Base-by-base conservation (phyloP, 371 early-diverging fungal species). In the Mortierella sp. region DNA sequence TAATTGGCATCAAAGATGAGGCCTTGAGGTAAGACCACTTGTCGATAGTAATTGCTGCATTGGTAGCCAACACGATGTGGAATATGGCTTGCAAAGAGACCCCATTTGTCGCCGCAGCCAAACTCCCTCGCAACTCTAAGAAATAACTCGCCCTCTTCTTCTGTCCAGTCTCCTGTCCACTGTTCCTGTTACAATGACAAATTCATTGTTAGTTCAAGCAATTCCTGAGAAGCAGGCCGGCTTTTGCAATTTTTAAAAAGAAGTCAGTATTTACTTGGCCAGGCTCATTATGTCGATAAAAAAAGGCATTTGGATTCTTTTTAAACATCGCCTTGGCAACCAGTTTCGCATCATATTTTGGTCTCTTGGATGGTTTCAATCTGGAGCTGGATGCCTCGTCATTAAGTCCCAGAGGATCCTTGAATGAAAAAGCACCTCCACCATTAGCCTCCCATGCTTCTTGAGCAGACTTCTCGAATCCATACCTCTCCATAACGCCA, bases 361-460 rank as follows among this genome's bases (percentile, higher is more conserved):
- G 67, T 36, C 65, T 40, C 67, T 65, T 70, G 38, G 64, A 19
- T 9, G 67, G 50, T 48, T 64, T 74, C 21, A 67, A 66, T 52
- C 48, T 70, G 32, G 67, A 16, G 24, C 43, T 21, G 4, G 52
- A 50, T 1, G 47, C 28, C 3, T 45, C 15, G 1, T 57, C 43
- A 4, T 28, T 38, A 10, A 15, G 19, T 7, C 91, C 92, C 59
- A 88, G 72, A 2, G 91, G 91, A 68, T 92, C 91, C 45, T 84
- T 86, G 72, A 85, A 92, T 3, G 92, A 89, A 65, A 91, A 93
- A 13, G 85, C 87, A n/a, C 92, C 94, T 40, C 94, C 94, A 16
- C 93, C 94, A 59, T 93, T 90, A 62, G 89, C 89, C 60, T 93
- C 92, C 93, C 94, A 93, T 21, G 91, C 91, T 61, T 90, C 92